phyloP scores from a whole-genome alignment of 768 basidiomycete genomes.

The Calvatia gigantea region DNA sequence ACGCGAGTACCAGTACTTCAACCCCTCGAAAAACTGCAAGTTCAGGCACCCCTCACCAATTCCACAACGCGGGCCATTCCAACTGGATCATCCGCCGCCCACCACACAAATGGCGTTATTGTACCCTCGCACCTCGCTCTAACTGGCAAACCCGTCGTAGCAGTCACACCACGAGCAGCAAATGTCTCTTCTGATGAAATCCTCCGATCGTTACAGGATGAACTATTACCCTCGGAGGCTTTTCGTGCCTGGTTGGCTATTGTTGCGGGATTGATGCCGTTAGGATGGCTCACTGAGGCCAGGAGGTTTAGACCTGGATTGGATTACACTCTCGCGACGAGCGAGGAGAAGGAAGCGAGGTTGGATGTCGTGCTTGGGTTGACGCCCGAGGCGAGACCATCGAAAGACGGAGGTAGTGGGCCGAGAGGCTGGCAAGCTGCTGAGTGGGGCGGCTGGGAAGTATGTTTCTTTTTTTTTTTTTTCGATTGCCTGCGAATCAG shows the following conservation, averaged over 20 bases:
- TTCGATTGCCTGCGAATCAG: background rate
- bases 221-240: conserved; percentile 73
- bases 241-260: conserved; percentile 88
- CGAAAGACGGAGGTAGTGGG: conserved; percentile 23
- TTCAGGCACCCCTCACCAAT: background rate
- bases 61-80: conserved; percentile 10
- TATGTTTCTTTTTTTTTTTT: conserved; percentile 27
- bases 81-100: conserved; percentile 78
- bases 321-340: conserved; percentile 93
- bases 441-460: conserved; percentile 95
- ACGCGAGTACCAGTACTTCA: too few relatives aligned
- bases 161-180: conserved; percentile 50
- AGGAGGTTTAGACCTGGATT: conserved; percentile 88
- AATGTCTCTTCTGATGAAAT: conserved; percentile 53
- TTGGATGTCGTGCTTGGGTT: conserved; percentile 85
- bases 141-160: conserved; percentile 35
- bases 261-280: conserved; percentile 68
- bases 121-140: conserved; percentile 48
- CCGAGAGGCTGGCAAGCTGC: conserved; percentile 61
- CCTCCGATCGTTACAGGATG: conserved; percentile 67
- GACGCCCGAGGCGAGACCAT: conserved; percentile 57
- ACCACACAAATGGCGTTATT: conserved; percentile 94
- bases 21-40: too few relatives aligned
- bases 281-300: conserved; percentile 73
- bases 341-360: conserved; percentile 75